Percentiles rank a stretch among this genome's conserved stretches.
Conservation (phyloP, 139 green algal genomes). For the Chlorella sp. region DNA sequence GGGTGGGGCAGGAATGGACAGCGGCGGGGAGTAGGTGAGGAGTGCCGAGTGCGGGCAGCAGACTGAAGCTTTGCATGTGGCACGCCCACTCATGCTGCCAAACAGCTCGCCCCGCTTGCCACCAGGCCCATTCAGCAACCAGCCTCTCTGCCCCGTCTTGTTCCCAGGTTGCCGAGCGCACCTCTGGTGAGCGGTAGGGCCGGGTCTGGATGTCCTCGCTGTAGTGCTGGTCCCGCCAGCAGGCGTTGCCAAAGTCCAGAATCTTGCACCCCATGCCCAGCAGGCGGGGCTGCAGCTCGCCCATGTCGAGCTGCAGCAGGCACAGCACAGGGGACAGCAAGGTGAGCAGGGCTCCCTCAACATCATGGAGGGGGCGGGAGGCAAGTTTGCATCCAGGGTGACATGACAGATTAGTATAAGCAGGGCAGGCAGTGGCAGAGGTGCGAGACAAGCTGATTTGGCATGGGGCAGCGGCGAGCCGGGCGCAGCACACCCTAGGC, state of each 20-base stretch:
- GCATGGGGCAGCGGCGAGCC: background rate
- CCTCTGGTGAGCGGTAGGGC: constrained; percentile 93
- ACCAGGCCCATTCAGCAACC: no score
- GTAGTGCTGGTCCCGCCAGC: constrained; percentile 98
- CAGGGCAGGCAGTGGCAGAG: background rate
- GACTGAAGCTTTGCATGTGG: background rate
- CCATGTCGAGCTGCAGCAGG: constrained; percentile 3
- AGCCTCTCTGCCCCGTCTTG: no score
- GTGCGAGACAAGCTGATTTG: background rate
- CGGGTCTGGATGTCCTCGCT: constrained; percentile 98
- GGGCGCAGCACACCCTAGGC: no score
- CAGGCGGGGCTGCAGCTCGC: constrained; percentile 49
- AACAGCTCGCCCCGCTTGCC: no score
- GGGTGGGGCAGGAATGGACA: no score
- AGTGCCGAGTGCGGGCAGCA: no score
- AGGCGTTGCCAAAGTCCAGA: constrained; percentile 99
- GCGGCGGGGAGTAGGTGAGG: no score
- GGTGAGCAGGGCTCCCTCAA: background rate
- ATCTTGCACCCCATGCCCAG: constrained; percentile 79
- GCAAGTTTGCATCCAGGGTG: background rate
- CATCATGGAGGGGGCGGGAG: background rate
- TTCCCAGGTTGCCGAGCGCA: constrained; percentile 9
- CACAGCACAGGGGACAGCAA: background rate
- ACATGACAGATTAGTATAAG: background rate
- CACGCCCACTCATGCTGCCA: background rate